Evolutionary conservation across 2,329 filamentous ascomycete species (phyloP).

Genomic region (Metarhizium anisopliae): DNA sequence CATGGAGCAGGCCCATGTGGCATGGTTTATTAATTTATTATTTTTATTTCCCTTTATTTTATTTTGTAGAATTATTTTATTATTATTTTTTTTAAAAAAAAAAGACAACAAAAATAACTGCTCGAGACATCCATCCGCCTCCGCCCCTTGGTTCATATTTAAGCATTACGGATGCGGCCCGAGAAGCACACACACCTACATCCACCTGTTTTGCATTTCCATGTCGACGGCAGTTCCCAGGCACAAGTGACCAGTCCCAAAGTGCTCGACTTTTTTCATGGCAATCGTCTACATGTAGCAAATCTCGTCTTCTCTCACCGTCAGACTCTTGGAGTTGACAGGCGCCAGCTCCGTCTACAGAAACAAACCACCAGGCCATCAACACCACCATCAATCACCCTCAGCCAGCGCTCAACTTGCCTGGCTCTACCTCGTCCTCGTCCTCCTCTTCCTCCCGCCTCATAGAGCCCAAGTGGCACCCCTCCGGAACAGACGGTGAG

Average conservation of each 20-base stretch:
- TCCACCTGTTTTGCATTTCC: neutral
- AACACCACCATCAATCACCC: neutral
- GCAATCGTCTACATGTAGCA: too few species aligned
- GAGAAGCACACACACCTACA: neutral
- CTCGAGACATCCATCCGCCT: too few species aligned
- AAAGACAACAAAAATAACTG: too few species aligned
- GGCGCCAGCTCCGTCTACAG: too few species aligned
- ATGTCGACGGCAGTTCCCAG: neutral
- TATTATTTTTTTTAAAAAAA: neutral
- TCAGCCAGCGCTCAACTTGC: too few species aligned
- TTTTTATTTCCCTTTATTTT: neutral
- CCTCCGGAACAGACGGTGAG: slow-evolving; percentile 1
- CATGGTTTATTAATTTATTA: too few species aligned
- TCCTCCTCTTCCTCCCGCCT: neutral
- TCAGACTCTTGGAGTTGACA: too few species aligned
- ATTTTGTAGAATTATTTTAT: neutral
- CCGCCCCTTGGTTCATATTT: neutral
- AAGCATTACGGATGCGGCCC: neutral
- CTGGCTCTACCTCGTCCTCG: too few species aligned
- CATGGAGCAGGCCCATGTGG: neutral
- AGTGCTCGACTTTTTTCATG: too few species aligned
- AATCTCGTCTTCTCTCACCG: too few species aligned
- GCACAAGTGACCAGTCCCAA: too few species aligned
- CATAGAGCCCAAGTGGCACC: neutral
- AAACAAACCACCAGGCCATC: neutral